Evolutionary conservation across 441 rosid species (phyloP).

Genomic region (Populus tomentosa): DNA sequence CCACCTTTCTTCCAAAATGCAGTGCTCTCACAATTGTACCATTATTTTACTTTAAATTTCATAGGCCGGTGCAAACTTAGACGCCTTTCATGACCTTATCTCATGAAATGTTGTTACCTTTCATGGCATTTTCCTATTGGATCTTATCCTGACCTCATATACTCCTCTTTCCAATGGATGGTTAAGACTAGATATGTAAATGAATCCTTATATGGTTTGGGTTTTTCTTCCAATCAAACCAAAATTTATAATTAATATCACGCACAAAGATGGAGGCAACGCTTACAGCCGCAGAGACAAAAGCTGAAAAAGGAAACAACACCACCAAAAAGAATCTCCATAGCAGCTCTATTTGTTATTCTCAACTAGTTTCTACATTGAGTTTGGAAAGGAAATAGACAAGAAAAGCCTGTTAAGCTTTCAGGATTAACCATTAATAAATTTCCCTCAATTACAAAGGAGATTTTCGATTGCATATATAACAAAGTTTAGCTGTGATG

Average conservation of each 20-base stretch:
- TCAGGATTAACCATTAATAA: background rate
- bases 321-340: background rate
- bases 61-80: background rate
- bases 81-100: background rate
- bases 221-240: background rate
- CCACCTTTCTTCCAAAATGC: too few species aligned
- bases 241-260: background rate
- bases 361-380: constrained; percentile 6
- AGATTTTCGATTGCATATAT: background rate
- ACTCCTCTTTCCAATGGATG: background rate
- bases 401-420: background rate
- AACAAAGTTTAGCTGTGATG: constrained; percentile 1
- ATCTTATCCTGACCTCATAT: background rate
- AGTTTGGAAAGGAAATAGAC: background rate
- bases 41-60: background rate
- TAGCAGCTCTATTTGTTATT: background rate
- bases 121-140: background rate
- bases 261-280: background rate
- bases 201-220: background rate
- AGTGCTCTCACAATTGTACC: too few species aligned
- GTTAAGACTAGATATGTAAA: background rate
- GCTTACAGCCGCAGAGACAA: background rate
- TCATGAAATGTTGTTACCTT: too few species aligned
- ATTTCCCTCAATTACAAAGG: background rate
- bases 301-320: background rate